Conservation (phyloP, 805 yeast genomes). For the Yarrowia sp. region DNA sequence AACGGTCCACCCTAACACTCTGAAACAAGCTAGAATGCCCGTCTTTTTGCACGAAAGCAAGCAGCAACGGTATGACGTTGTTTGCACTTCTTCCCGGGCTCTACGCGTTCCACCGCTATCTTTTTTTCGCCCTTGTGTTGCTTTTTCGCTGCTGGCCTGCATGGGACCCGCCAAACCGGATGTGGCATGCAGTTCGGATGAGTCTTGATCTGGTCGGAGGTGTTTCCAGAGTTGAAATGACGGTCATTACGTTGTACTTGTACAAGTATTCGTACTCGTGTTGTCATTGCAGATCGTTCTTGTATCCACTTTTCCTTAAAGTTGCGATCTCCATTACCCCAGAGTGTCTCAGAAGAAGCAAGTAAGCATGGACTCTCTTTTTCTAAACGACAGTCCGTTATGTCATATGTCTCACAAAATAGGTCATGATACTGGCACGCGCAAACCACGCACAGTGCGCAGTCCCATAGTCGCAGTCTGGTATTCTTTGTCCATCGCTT, state of each 20-base stretch:
- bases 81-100: too few relatives aligned
- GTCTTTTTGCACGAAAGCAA: neutral
- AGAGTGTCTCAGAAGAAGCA: constrained; percentile 17
- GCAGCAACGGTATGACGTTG: neutral
- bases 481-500: too few relatives aligned
- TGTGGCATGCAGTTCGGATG: constrained; percentile 35
- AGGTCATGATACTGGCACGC: constrained; percentile 16
- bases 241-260: too few relatives aligned
- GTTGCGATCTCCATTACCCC: neutral
- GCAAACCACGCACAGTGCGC: constrained; percentile 4
- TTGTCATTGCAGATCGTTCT: too few relatives aligned
- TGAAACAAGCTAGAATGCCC: neutral
- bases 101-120: neutral
- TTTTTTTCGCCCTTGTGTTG: neutral
- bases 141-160: constrained; percentile 9
- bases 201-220: neutral
- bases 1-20: too few relatives aligned
- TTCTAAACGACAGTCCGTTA: neutral
- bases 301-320: neutral
- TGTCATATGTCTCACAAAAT: constrained; percentile 10
- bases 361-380: neutral
- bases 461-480: too few relatives aligned
- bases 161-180: constrained; percentile 17
- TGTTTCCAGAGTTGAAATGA: too few relatives aligned
- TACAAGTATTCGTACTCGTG: too few relatives aligned